Base-by-base conservation (phyloP, 805 yeast genomes). In the Brettanomyces sp. region DNA sequence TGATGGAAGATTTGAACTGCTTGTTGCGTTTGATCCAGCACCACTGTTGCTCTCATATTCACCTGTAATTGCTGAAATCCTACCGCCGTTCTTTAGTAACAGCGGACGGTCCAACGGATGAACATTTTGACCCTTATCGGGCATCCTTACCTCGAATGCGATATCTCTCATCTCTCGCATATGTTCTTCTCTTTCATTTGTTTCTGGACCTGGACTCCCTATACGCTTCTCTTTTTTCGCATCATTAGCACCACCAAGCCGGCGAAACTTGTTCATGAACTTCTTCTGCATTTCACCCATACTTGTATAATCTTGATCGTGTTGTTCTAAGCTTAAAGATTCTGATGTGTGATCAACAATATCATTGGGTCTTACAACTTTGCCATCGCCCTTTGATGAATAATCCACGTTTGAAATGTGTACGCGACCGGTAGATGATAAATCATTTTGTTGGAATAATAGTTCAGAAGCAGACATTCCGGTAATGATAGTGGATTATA, bases 81-180 rank as follows among this genome's bases (percentile, higher is more conserved):
- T 41, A 22, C 45, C 47, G 11, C 56, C 56, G 41, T 51, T 49
- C 40, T 47, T 45, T 14, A 53, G 36, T 3, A 42, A 38, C 5
- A 62, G 39, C 3, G 66, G 66, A 47, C 57, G 59, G 45, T 62
- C 66, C 7, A 62, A 36, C 3, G 66, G 66, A 52, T 62, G 66
- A 8, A 58, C 44, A 44, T 56, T 58, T 37, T 50, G 44, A 4
- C 39, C 45, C 25, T 30, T 24, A 5, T 45, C 44, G 2, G 44
- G 44, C 47, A 50, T 44, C 36, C 47, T 47, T 11, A 60, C 54
- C 47, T 62, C 66, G 45, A 60, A 62, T n/a, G 66, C 66, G 21
- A 56, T 52, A 39, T 56, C 58, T 32, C 53, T 52, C 43, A 55
- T 56, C 42, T 55, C 56, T n/a, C 53, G 40, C 25, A 50, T 38